A percentile compares a stretch with the other conserved stretches of the same genome.
phyloP scores from a whole-genome alignment of 805 yeast genomes.

The Wickerhamomyces kurtzmanii region DNA sequence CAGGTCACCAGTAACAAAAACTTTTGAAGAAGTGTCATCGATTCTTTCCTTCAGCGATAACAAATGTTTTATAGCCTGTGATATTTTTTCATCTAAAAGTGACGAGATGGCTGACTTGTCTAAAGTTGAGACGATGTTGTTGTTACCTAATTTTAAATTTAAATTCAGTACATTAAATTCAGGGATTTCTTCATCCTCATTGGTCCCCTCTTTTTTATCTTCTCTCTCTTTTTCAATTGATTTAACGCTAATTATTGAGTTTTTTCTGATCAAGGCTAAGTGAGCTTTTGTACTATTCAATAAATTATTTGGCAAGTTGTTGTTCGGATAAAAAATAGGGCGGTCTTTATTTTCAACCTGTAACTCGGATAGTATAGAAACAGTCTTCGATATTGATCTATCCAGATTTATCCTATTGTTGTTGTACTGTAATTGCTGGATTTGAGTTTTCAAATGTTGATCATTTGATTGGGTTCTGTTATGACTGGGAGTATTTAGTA shows the following conservation, averaged over 20 bases:
- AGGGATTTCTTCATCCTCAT: conserved; percentile 14
- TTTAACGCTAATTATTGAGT: conserved; percentile 15
- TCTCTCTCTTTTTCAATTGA: conserved; percentile 8
- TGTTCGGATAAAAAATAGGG: conserved; percentile 55
- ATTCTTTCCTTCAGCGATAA: conserved; percentile 68
- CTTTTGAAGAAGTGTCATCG: conserved; percentile 87
- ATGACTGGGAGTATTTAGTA: conserved; percentile 12
- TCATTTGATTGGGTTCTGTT: conserved; percentile 18
- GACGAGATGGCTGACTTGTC: conserved; percentile 64
- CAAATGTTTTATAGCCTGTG: conserved; percentile 58
- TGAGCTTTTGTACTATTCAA: conserved; percentile 42
- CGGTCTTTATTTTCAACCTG: conserved; percentile 45
- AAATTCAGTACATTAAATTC: conserved; percentile 55
- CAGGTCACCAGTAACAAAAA: conserved; percentile 92
- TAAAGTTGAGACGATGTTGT: conserved; percentile 39
- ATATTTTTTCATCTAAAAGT: conserved; percentile 58
- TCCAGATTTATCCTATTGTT: conserved; percentile 58
- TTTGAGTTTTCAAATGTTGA: conserved; percentile 37
- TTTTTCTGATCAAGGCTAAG: conserved; percentile 39
- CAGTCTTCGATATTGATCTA: conserved; percentile 45
- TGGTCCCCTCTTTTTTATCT: conserved; percentile 10
- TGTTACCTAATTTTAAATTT: conserved; percentile 40
- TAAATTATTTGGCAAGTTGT: conserved; percentile 16
- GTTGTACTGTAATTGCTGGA: conserved; percentile 70
- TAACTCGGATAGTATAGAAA: conserved; percentile 39